Evolutionary conservation across 139 green algal genomes (phyloP).

Genomic region (Trebouxia sp.): DNA sequence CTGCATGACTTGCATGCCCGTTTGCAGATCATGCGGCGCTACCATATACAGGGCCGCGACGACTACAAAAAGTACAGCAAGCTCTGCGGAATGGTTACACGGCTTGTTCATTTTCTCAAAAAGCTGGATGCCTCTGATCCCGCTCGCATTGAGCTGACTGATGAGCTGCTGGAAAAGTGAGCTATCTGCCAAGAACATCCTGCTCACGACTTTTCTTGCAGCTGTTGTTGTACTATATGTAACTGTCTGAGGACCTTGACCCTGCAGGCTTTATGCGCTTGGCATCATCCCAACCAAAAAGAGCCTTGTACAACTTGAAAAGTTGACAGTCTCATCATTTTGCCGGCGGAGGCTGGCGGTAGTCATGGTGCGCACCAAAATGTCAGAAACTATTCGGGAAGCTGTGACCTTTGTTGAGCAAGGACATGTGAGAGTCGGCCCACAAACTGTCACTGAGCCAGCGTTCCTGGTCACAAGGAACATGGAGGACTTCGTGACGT

Average conservation of each 20-base stretch:
- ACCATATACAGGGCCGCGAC: conserved; percentile 96
- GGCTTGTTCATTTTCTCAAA: conserved; percentile 72
- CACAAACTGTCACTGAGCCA: conserved; percentile 89
- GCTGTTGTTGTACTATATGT: not conserved
- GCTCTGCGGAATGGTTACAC: conserved; percentile 87
- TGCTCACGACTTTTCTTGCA: not conserved
- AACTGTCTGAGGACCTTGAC: not conserved
- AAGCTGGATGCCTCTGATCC: conserved; percentile 84
- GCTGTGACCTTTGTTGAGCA: conserved; percentile 95
- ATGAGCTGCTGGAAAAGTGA: conserved; percentile 95
- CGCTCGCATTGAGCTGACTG: conserved; percentile 90
- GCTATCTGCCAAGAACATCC: conserved; percentile 4
- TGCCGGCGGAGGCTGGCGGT: conserved; percentile 89
- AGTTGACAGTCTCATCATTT: conserved; percentile 89
- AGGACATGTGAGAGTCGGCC: conserved; percentile 95
- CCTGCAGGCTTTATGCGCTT: conserved; percentile 86
- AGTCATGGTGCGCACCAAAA: conserved; percentile 92
- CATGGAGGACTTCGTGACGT: conserved; percentile 99
- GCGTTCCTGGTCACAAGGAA: conserved; percentile 87
- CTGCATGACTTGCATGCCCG: not conserved
- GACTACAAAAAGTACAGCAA: conserved; percentile 98
- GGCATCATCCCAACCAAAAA: conserved; percentile 92
- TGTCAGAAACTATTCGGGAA: conserved; percentile 91
- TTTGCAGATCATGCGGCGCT: conserved; percentile 89
- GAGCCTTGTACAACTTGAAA: conserved; percentile 90